Conservation (phyloP, 805 yeast species). For the Yamadazyma laniorum region DNA sequence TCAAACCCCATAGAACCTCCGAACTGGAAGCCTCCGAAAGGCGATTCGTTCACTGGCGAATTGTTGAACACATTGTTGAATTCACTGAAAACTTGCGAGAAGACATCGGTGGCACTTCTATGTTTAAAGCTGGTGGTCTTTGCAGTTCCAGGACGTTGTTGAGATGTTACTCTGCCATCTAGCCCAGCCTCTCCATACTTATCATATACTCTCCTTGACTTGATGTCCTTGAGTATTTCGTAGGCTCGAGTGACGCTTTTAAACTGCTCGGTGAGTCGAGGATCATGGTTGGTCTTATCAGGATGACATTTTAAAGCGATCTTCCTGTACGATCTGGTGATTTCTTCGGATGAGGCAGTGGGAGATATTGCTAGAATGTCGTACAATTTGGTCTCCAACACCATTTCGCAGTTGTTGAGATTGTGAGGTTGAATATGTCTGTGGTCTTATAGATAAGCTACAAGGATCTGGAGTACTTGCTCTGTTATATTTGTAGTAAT, state of each 20-base stretch:
- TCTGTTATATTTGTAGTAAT: too few relatives aligned
- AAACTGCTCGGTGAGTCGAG: conserved; percentile 51
- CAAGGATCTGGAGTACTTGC: neutral
- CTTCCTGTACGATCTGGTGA: conserved; percentile 33
- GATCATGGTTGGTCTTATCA: conserved; percentile 55
- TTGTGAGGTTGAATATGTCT: too few relatives aligned
- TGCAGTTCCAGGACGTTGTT: conserved; percentile 3
- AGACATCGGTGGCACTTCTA: conserved; percentile 26
- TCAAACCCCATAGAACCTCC: conserved; percentile 6
- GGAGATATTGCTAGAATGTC: conserved; percentile 34
- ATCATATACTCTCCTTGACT: conserved; percentile 51
- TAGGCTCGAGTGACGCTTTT: conserved; percentile 67
- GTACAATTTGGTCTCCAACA: conserved; percentile 23
- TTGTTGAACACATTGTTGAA: conserved; percentile 25
- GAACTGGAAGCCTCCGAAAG: conserved; percentile 13
- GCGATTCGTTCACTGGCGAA: conserved; percentile 3
- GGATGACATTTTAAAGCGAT: conserved; percentile 59
- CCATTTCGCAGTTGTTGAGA: conserved; percentile 8
- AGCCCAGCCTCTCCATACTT: conserved; percentile 47
- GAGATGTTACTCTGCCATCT: conserved; percentile 22
- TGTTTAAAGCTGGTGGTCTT: conserved; percentile 7
- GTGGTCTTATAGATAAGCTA: neutral
- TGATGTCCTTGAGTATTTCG: conserved; percentile 52
- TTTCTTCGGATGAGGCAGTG: conserved; percentile 36
- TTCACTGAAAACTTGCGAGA: conserved; percentile 37